Conservation (phyloP, 208 protist genomes). For the Trypanosoma lewisi region DNA sequence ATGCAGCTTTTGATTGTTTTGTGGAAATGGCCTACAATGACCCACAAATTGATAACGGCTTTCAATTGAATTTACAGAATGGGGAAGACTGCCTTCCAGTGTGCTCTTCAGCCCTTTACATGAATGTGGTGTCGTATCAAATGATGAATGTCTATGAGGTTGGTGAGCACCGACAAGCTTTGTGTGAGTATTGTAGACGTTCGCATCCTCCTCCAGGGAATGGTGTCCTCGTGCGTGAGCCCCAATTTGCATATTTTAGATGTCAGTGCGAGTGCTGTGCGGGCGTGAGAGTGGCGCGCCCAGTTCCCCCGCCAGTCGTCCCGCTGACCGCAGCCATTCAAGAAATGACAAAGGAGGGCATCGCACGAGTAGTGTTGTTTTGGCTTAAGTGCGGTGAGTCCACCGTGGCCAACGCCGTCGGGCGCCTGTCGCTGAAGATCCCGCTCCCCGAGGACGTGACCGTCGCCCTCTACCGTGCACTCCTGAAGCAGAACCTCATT, state of each 20-base stretch:
- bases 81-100: constrained; percentile 11
- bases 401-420: constrained; percentile 53
- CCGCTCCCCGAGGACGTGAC: constrained; percentile 30
- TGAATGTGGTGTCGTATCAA: constrained; percentile 44
- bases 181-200: constrained; percentile 57
- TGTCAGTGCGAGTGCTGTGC: constrained; percentile 46
- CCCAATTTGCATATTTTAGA: constrained; percentile 58
- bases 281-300: not conserved
- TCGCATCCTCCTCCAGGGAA: constrained; percentile 45
- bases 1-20: constrained; percentile 64
- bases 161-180: constrained; percentile 24
- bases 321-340: constrained; percentile 36
- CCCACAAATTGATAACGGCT: constrained; percentile 25
- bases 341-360: constrained; percentile 31
- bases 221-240: constrained; percentile 23
- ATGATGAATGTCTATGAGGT: constrained; percentile 42
- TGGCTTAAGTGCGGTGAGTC: constrained; percentile 27
- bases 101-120: constrained; percentile 33
- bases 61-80: not conserved
- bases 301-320: constrained; percentile 31
- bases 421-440: constrained; percentile 66
- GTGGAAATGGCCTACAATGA: constrained; percentile 67
- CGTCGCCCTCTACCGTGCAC: constrained; percentile 29
- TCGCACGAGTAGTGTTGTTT: constrained; percentile 26
- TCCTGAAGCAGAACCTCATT: constrained; percentile 22